phyloP scores from a whole-genome alignment of 352 stramenopile genomes.

The Phytopythium kandeliae region DNA sequence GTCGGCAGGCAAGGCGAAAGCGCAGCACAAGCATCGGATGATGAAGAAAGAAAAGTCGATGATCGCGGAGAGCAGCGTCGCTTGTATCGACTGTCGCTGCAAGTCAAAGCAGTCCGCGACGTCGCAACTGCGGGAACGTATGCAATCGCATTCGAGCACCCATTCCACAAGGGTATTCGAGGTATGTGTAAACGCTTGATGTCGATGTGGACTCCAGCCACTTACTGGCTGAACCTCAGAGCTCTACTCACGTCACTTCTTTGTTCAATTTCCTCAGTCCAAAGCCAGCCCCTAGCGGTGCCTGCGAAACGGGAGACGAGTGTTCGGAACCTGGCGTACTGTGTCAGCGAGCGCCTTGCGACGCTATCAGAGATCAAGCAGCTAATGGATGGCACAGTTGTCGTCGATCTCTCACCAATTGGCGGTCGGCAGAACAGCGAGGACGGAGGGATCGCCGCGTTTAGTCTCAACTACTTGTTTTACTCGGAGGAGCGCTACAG shows the following conservation, averaged over 20 bases:
- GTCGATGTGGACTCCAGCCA: too few relatives aligned
- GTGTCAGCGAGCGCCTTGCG: constrained; percentile 22
- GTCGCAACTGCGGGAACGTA: constrained; percentile 19
- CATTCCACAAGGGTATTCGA: constrained; percentile 26
- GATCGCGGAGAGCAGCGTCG: not conserved
- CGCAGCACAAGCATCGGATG: not conserved
- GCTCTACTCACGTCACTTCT: not conserved
- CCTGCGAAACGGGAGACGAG: constrained; percentile 29
- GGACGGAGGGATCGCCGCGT: constrained; percentile 20
- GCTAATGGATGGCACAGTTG: constrained; percentile 35
- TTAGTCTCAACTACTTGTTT: constrained; percentile 74
- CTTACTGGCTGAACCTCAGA: too few relatives aligned
- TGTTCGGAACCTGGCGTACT: constrained; percentile 29
- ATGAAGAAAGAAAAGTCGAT: not conserved
- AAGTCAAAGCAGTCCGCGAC: constrained; percentile 30
- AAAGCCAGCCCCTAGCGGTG: constrained; percentile 26
- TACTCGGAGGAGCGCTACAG: constrained; percentile 48
- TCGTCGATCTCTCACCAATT: constrained; percentile 24
- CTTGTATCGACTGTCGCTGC: constrained; percentile 30
- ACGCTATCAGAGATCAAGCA: constrained; percentile 21
- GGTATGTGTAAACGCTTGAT: too few relatives aligned
- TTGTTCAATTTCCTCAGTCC: constrained; percentile 20
- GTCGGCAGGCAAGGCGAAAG: not conserved
- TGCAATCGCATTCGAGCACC: constrained; percentile 26
- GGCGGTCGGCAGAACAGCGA: constrained; percentile 1